A percentile compares a stretch with the other conserved stretches of the same genome.
Evolutionary conservation across 139 green algal species (phyloP).

Genomic region (Tetradesmus obliquus): DNA sequence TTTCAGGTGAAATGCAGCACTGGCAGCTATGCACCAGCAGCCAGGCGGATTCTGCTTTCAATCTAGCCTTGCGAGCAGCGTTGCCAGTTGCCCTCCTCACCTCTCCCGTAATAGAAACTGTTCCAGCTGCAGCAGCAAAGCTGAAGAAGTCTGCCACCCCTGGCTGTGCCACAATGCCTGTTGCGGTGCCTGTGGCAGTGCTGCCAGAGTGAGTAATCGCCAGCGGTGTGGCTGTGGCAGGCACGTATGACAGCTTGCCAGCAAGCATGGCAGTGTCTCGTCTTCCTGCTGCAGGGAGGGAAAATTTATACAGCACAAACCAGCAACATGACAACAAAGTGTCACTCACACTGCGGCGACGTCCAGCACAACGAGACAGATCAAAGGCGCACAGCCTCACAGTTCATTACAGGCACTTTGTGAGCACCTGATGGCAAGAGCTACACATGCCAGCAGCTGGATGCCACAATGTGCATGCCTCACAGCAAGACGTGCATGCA

Average conservation of each 20-base stretch:
- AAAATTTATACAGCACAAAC: too few relatives aligned
- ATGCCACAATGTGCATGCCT: too few relatives aligned
- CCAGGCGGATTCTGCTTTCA: too few relatives aligned
- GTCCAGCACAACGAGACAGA: too few relatives aligned
- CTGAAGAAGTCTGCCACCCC: neutral
- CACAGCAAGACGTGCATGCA: too few relatives aligned
- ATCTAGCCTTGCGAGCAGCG: neutral
- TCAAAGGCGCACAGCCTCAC: too few relatives aligned
- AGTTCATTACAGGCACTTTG: too few relatives aligned
- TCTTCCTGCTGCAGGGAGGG: neutral
- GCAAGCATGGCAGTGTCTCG: constrained; percentile 27
- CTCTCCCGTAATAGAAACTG: neutral
- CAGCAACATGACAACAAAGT: neutral
- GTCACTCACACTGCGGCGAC: too few relatives aligned
- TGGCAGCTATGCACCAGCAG: too few relatives aligned
- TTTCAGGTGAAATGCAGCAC: too few relatives aligned
- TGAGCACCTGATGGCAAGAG: too few relatives aligned
- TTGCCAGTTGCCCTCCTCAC: neutral
- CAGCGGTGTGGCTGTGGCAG: constrained; percentile 4
- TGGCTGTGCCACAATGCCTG: neutral
- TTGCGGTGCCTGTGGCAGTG: constrained; percentile 22
- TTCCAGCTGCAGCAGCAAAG: neutral
- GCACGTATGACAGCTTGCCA: neutral
- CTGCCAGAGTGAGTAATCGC: neutral
- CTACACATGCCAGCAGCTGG: too few relatives aligned